Conservation (phyloP, 495 filamentous ascomycete species). For the Ramalina peruviana region DNA sequence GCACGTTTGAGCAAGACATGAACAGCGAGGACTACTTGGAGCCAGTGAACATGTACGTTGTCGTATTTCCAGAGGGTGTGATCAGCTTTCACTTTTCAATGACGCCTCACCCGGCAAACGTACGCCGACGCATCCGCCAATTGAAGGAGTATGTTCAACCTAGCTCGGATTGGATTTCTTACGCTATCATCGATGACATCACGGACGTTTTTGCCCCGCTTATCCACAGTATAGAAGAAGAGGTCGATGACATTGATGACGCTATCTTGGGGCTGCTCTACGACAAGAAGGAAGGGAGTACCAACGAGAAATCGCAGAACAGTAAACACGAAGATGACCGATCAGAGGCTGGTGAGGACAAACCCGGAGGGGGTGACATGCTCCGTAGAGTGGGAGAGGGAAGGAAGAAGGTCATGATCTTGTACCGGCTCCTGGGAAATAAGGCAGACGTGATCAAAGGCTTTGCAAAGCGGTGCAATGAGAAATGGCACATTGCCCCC, state of each 20-base stretch:
- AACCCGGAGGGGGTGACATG: conserved; percentile 60
- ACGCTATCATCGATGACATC: conserved; percentile 95
- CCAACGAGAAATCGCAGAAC: conserved; percentile 12
- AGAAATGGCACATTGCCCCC: conserved; percentile 94
- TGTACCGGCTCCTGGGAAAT: conserved; percentile 86
- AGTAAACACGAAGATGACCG: conserved; percentile 26
- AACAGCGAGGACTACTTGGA: conserved; percentile 80
- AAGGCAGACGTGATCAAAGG: conserved; percentile 99
- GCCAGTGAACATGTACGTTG: conserved; percentile 93
- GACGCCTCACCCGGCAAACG: conserved; percentile 89
- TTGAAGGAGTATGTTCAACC: conserved; percentile 87
- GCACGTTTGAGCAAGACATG: conserved; percentile 87
- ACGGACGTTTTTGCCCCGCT: conserved; percentile 88
- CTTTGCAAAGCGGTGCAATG: conserved; percentile 96
- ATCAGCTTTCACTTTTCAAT: conserved; percentile 91
- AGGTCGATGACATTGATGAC: conserved; percentile 82
- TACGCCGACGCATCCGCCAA: conserved; percentile 83
- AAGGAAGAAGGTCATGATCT: conserved; percentile 88
- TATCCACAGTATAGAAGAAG: conserved; percentile 76
- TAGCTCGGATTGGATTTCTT: conserved; percentile 94
- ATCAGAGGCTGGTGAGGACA: conserved; percentile 28
- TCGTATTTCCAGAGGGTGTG: conserved; percentile 91
- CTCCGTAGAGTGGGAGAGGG: conserved; percentile 81
- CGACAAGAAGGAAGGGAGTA: conserved; percentile 23
- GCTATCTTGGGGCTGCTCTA: conserved; percentile 66